Evolutionary conservation across 352 stramenopile species (phyloP).

Genomic region (Pythium catenulatum): DNA sequence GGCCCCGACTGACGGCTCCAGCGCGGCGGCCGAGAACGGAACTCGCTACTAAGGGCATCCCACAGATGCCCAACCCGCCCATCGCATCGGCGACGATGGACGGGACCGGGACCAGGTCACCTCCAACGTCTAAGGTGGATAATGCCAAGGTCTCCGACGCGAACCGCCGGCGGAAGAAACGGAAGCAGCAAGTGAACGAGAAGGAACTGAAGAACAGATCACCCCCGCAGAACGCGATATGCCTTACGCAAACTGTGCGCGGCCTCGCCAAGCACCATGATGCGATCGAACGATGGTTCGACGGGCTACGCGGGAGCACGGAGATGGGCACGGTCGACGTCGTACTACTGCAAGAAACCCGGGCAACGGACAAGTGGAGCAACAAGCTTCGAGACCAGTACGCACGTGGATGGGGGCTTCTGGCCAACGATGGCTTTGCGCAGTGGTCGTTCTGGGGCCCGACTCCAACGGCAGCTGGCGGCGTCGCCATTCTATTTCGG

Average conservation of each 20-base stretch:
- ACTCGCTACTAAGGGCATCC: constrained; percentile 13
- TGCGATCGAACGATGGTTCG: background rate
- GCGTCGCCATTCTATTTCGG: constrained; percentile 10
- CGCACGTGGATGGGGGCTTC: constrained; percentile 3
- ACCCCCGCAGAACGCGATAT: background rate
- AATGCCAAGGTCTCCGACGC: no score
- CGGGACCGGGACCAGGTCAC: no score
- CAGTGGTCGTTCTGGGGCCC: constrained; percentile 5
- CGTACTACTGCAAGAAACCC: constrained; percentile 18
- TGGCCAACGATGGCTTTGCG: background rate
- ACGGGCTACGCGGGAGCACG: background rate
- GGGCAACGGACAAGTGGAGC: background rate
- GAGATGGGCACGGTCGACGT: background rate
- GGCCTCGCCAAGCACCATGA: background rate
- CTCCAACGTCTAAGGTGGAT: no score
- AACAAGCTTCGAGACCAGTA: background rate
- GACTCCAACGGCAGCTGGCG: background rate
- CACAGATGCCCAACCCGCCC: background rate
- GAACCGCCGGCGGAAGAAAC: no score
- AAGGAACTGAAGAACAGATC: background rate
- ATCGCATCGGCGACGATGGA: background rate
- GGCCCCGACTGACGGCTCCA: no score
- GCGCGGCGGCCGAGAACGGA: no score
- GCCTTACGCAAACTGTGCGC: constrained; percentile 26
- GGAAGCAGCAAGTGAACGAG: background rate